phyloP scores from a whole-genome alignment of 768 basidiomycete species.

The Phlebiopsis flavidoalba region DNA sequence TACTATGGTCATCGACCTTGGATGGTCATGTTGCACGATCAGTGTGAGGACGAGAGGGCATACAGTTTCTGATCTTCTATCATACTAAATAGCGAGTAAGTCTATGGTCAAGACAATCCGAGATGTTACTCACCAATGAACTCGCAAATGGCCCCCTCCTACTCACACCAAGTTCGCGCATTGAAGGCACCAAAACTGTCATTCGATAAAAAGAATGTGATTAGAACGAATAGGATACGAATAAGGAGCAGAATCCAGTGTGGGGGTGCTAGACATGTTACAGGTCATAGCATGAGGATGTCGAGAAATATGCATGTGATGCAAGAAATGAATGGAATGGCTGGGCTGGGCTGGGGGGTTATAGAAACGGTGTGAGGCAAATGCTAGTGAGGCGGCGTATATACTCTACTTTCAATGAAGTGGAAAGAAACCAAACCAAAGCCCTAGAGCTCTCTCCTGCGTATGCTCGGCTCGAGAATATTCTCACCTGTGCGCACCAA shows the following conservation, averaged over 20 bases:
- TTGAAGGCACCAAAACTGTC: too few relatives aligned
- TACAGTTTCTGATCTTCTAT: too few relatives aligned
- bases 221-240: not conserved
- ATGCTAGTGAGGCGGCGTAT: not conserved
- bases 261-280: not conserved
- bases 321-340: not conserved
- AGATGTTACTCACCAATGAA: too few relatives aligned
- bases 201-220: too few relatives aligned
- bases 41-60: too few relatives aligned
- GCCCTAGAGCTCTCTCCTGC: not conserved
- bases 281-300: not conserved
- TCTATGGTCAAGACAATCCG: too few relatives aligned
- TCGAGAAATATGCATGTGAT: not conserved
- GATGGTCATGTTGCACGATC: too few relatives aligned
- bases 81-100: too few relatives aligned
- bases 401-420: not conserved
- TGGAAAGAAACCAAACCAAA: not conserved
- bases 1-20: too few relatives aligned
- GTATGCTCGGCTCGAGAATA: conserved; percentile 6
- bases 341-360: not conserved
- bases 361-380: not conserved
- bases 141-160: too few relatives aligned
- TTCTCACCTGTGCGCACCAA: not conserved
- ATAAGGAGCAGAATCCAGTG: not conserved
- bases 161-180: too few relatives aligned